Evolutionary conservation across 2,329 filamentous ascomycete species (phyloP).

Genomic region (Lecanicillium sp.): DNA sequence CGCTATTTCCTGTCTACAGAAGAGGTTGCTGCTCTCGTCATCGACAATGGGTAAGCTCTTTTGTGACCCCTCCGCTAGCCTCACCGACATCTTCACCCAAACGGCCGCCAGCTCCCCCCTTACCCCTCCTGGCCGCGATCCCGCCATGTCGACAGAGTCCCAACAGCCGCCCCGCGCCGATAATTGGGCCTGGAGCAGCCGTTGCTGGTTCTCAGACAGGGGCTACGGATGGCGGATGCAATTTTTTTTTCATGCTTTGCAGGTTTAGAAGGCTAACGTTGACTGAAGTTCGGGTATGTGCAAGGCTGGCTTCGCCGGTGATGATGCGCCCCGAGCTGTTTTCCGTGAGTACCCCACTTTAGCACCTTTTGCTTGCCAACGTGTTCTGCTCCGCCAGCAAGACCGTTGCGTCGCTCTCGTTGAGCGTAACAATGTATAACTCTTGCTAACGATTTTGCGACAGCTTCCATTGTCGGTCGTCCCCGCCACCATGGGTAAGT

Average conservation of each 20-base stretch:
- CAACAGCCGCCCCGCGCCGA: constrained; percentile 2
- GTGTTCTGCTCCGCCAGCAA: constrained; percentile 1
- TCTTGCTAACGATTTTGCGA: background rate
- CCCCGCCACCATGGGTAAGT: constrained; percentile 99
- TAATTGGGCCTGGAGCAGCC: background rate
- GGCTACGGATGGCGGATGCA: no score
- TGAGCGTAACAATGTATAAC: background rate
- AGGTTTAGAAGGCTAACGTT: constrained; percentile 28
- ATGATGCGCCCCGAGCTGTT: constrained; percentile 98
- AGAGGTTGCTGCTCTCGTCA: constrained; percentile 99
- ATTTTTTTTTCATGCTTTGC: constrained; percentile 4
- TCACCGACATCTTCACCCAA: constrained; percentile 26
- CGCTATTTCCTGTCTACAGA: constrained; percentile 52
- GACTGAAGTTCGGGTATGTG: constrained; percentile 94
- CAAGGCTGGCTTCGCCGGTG: constrained; percentile 99
- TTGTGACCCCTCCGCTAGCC: constrained; percentile 14
- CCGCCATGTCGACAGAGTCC: constrained; percentile 3
- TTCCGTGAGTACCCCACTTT: constrained; percentile 77
- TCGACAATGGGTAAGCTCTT: constrained; percentile 99
- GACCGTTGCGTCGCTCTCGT: constrained; percentile 1
- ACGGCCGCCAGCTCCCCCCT: constrained; percentile 9
- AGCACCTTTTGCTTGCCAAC: constrained; percentile 13
- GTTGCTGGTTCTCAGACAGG: background rate
- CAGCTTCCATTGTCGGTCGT: constrained; percentile 87
- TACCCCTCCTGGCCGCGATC: constrained; percentile 12